Evolutionary conservation across 805 yeast genomes (phyloP), one percentile per base, ranked within the genome.

Genomic region (Spathaspora boniae): DNA sequence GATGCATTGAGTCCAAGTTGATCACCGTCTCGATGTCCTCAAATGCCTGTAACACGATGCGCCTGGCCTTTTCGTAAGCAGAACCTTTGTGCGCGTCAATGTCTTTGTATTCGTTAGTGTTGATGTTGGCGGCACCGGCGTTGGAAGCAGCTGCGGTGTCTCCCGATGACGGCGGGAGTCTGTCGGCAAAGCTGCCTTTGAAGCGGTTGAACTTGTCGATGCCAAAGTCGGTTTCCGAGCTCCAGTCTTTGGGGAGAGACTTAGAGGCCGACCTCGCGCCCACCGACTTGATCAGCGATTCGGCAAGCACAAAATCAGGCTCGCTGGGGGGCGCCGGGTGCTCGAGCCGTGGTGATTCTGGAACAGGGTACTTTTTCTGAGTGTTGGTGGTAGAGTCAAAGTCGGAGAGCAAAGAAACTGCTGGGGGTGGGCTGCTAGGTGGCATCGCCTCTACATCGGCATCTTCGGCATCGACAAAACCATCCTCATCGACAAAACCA

Each of bases 141-240:
- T n/a, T n/a, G n/a, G 32, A 48, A 67, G 56, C 38, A 56, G 33
- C 44, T 62, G 67, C n/a, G n/a, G n/a, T n/a, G n/a, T n/a, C n/a
- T n/a, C n/a, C n/a, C 1, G 66, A 56, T 1, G 68, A 60, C 5
- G 63, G 62, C 4, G 31, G 9, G 5, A 14, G 9, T 14, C 47
- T 53, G 7, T 33, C 22, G 16, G 32, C 34, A 14, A 38, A 38
- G 24, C 41, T 34, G 8, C 33, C 60, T 34, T 48, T 55, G 47
- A 56, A 67, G 14, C 73, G 48, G 39, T 67, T 65, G 42, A 73
- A 73, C 34, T 63, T 58, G 44, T 76, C 81, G 19, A 76, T 60
- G 0, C 79, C 80, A 42, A 74, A 70, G 40, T 67, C 74, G 6
- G 72, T 57, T 17, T 65, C 72, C 8, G 66, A 58, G 40, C 68